These are phyloP conservation scores for Fusarium verrucosum DNA, from an alignment of 2,329 filamentous ascomycete species.

Conservation along the genomic window DNA sequence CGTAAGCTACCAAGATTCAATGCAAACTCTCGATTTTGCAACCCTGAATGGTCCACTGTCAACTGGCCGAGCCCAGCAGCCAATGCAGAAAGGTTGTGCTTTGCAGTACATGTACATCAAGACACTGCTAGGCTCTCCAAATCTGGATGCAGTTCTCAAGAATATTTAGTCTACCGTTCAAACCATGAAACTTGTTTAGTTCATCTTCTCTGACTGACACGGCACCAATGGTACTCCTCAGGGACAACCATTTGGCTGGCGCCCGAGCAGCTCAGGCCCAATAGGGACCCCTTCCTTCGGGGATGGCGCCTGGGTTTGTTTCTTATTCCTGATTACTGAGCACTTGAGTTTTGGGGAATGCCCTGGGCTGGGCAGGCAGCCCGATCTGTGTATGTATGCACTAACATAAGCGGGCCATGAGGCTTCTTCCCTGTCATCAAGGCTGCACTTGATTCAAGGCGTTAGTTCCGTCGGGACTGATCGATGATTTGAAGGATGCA, in stretches of 20 bases:
- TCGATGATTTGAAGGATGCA: slow-evolving; percentile 34
- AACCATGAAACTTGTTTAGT: not conserved
- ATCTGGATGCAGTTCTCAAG: not conserved
- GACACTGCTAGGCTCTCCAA: not conserved
- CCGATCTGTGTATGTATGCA: too few relatives aligned
- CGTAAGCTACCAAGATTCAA: slow-evolving; percentile 33
- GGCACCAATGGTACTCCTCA: not conserved
- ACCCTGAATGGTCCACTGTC: not conserved
- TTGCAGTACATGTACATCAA: not conserved
- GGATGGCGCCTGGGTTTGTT: slow-evolving; percentile 33
- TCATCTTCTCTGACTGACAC: not conserved
- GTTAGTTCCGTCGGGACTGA: slow-evolving; percentile 14
- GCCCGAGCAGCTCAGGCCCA: slow-evolving; percentile 27
- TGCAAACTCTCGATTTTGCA: slow-evolving; percentile 39
- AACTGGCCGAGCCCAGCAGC: slow-evolving; percentile 4
- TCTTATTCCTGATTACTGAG: slow-evolving; percentile 28
- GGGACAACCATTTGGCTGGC: slow-evolving; percentile 7
- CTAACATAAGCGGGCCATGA: not conserved
- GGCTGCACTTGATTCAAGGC: slow-evolving; percentile 11
- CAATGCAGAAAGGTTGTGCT: not conserved
- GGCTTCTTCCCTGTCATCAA: not conserved
- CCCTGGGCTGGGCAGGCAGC: not conserved
- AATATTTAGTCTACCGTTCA: not conserved
- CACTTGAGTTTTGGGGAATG: slow-evolving; percentile 1
- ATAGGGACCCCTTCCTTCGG: slow-evolving; percentile 32